Percentiles rank a stretch among this genome's conserved stretches.
Evolutionary conservation across 2,329 filamentous ascomycete species (phyloP).

Genomic region (Pseudocercospora ulei): DNA sequence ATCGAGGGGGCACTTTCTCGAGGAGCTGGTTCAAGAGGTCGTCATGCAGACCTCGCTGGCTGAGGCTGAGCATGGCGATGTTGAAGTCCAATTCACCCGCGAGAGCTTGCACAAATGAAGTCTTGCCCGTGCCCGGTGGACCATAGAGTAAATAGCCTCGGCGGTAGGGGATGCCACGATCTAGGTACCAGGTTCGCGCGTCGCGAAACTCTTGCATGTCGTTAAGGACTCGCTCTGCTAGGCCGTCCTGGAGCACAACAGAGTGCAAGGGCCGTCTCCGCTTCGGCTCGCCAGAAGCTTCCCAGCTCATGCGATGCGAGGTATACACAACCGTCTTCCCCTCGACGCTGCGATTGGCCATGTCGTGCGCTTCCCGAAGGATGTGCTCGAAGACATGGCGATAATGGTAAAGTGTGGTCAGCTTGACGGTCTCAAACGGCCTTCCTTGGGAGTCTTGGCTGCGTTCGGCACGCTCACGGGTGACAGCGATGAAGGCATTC

Average conservation of each 20-base stretch:
- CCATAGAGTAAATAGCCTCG: constrained; percentile 72
- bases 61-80: constrained; percentile 85
- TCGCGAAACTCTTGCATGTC: constrained; percentile 76
- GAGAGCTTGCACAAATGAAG: constrained; percentile 88
- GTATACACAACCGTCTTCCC: constrained; percentile 91
- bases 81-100: constrained; percentile 88
- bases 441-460: constrained; percentile 71
- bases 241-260: constrained; percentile 72
- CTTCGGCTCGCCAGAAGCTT: constrained; percentile 69
- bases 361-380: constrained; percentile 72
- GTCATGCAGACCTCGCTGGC: constrained; percentile 80
- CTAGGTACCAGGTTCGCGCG: constrained; percentile 77
- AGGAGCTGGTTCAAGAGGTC: constrained; percentile 78
- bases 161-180: constrained; percentile 88
- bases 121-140: constrained; percentile 70
- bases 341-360: constrained; percentile 70
- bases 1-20: constrained; percentile 72
- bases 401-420: constrained; percentile 84
- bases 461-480: constrained; percentile 70
- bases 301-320: constrained; percentile 74
- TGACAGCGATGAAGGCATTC: constrained; percentile 77
- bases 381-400: constrained; percentile 83
- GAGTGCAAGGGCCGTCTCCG: constrained; percentile 80
- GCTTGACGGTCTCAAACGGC: constrained; percentile 85
- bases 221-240: constrained; percentile 68